These are phyloP conservation scores for Chlorella vulgaris DNA, from an alignment of 139 green algal genomes.

Conservation along the genomic window DNA sequence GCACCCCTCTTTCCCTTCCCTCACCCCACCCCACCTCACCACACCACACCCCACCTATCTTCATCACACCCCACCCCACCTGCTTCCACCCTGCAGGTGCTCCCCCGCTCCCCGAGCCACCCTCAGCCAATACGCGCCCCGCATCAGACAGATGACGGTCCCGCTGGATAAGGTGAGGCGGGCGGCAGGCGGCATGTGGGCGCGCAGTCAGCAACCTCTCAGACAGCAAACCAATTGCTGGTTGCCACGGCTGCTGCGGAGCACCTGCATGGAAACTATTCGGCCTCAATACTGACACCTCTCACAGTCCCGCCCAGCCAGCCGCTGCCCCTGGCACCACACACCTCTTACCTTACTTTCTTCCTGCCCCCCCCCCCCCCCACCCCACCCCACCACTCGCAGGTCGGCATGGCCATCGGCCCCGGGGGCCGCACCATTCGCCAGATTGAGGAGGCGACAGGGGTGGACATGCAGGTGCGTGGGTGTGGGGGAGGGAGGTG, in stretches of 20 bases:
- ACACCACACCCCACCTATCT: neutral
- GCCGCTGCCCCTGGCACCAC: too few relatives aligned
- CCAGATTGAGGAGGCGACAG: constrained; percentile 65
- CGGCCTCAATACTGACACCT: too few relatives aligned
- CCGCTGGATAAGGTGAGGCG: constrained; percentile 64
- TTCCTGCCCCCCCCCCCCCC: too few relatives aligned
- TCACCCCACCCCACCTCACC: neutral
- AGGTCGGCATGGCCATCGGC: constrained; percentile 87
- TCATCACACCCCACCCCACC: neutral
- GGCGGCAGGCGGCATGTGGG: too few relatives aligned
- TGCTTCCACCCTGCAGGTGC: constrained; percentile 42
- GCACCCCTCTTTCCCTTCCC: neutral
- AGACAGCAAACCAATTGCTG: too few relatives aligned
- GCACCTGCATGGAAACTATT: too few relatives aligned
- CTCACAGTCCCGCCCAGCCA: too few relatives aligned
- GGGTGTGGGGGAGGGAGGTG: neutral
- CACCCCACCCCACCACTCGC: too few relatives aligned
- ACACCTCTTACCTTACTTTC: too few relatives aligned
- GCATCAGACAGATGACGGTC: constrained; percentile 59
- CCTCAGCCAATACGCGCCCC: constrained; percentile 69
- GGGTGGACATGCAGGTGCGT: constrained; percentile 61
- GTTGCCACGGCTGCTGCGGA: too few relatives aligned
- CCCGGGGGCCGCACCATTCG: constrained; percentile 80
- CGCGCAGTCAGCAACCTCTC: too few relatives aligned
- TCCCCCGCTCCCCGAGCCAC: constrained; percentile 57